A percentile compares a stretch with the other conserved stretches of the same genome.
These are phyloP conservation scores for Colletotrichum brevisporum DNA, from an alignment of 2,329 filamentous ascomycete genomes.

Conservation along the genomic window DNA sequence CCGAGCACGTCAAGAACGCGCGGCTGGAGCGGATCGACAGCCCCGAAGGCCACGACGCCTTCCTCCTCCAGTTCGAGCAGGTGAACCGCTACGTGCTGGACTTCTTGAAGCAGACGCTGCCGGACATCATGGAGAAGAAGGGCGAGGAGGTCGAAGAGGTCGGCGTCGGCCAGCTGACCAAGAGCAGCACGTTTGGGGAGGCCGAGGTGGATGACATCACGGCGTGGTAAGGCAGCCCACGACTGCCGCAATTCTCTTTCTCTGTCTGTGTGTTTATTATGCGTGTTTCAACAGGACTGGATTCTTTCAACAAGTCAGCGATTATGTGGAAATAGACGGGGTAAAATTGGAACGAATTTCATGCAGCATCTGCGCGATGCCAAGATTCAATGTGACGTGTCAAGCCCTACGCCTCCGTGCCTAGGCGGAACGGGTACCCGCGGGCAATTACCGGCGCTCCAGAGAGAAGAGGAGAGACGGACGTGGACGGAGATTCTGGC, in stretches of 20 bases:
- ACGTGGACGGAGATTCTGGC: not conserved
- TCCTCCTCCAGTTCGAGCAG: constrained; percentile 96
- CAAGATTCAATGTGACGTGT: constrained; percentile 12
- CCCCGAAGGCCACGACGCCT: constrained; percentile 96
- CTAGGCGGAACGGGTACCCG: constrained; percentile 19
- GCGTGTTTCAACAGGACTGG: constrained; percentile 30
- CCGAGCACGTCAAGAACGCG: constrained; percentile 82
- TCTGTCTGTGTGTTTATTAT: constrained; percentile 7
- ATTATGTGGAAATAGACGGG: constrained; percentile 29
- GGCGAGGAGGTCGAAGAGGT: constrained; percentile 62
- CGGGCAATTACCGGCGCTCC: not conserved
- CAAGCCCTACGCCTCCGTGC: not conserved
- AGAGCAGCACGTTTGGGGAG: constrained; percentile 94
- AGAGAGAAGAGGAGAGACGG: not conserved
- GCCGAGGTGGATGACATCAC: constrained; percentile 97
- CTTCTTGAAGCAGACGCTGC: constrained; percentile 86
- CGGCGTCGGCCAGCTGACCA: constrained; percentile 76
- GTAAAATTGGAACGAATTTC: not conserved
- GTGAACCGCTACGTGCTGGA: constrained; percentile 89
- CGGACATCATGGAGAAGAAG: constrained; percentile 85
- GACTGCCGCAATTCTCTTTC: not conserved
- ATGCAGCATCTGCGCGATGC: not conserved
- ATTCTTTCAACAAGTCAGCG: constrained; percentile 40
- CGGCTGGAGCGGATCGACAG: constrained; percentile 90
- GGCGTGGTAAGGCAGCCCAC: constrained; percentile 75